Base-by-base conservation (phyloP, 148 eudicot genomes). In the Linanthus parryae region DNA sequence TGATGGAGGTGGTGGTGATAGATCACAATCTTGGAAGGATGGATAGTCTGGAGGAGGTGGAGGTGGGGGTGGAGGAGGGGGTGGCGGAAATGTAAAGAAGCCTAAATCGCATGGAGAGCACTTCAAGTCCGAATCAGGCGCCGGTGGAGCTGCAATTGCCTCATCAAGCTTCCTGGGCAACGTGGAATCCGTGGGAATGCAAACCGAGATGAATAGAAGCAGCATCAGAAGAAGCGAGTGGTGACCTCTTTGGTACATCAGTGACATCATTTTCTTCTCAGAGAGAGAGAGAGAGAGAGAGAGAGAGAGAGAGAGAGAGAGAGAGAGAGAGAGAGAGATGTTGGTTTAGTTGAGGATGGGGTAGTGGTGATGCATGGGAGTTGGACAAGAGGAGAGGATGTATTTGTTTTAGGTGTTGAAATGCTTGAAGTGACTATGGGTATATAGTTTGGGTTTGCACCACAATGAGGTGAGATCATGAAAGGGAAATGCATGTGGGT, bases 101-200 rank as follows among this genome's bases (percentile, higher is more conserved):
- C 43, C 56, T n/a, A 26, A 64, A 48, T 33, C 53, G 57, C 53
- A 76, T 30, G 30, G 76, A 53, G 82, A 66, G 44, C 89, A 82
- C 34, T 80, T 80, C 10, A 76, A 58, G 48, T 65, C 71, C 7
- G 67, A 47, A 38, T 70, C 66, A 23, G 64, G 72, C 23, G 72
- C 26, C 17, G 26, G 23, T 48, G 48, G 54, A 34, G 29, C 48
- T 20, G n/a, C 39, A n/a, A n/a, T n/a, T 39, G 30, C 20, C 18
- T 44, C 54, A 11, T 31, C 39, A 9, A 44, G 20, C 53, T 49
- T 22, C 21, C 4, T 35, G 28, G 40, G 23, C 13, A 12, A 30
- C 15, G 17, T 34, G 20, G 34, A 46, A 22, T 39, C 8, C n/a
- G 10, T 10, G 2, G 34, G 39, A 34, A 57, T 41, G 23, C 29